These are phyloP conservation scores for Plenodomus biglobosus DNA, from an alignment of 2,329 filamentous ascomycete species.

Conservation along the genomic window DNA sequence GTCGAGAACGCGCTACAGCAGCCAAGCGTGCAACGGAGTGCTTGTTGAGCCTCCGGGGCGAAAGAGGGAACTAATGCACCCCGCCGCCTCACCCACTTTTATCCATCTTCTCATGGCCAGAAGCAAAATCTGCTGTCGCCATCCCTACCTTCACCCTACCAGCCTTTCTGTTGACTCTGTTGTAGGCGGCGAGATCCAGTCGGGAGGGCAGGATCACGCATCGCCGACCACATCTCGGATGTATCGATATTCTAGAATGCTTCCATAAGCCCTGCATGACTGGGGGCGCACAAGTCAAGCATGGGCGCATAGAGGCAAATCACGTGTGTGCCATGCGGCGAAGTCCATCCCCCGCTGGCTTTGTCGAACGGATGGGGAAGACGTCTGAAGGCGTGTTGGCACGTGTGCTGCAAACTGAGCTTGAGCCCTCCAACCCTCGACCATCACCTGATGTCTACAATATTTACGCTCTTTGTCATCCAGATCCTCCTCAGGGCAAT, in stretches of 20 bases:
- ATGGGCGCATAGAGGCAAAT: neutral
- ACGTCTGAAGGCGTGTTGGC: neutral
- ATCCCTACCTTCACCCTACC: slow-evolving; percentile 10
- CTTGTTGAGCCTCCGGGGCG: slow-evolving; percentile 33
- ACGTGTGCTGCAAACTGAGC: neutral
- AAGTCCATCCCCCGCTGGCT: neutral
- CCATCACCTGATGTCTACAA: neutral
- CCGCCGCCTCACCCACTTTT: slow-evolving; percentile 18
- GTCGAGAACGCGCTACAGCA: slow-evolving; percentile 17
- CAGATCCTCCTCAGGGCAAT: too few relatives aligned
- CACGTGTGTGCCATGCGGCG: neutral
- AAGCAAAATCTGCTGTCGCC: slow-evolving; percentile 25
- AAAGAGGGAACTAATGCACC: slow-evolving; percentile 29
- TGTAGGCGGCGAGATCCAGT: slow-evolving; percentile 10
- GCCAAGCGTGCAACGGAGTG: slow-evolving; percentile 20
- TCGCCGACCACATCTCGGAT: neutral
- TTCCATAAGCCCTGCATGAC: too few relatives aligned
- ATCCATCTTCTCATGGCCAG: slow-evolving; percentile 21
- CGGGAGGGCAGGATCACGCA: slow-evolving; percentile 4
- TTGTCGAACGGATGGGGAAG: neutral
- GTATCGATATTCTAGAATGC: slow-evolving; percentile 18
- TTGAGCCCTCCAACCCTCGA: too few relatives aligned
- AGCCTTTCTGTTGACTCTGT: neutral
- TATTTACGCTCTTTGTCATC: neutral
- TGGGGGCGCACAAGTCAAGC: neutral